phyloP scores from a whole-genome alignment of 495 filamentous ascomycete genomes.

The Aspergillus hancockii region DNA sequence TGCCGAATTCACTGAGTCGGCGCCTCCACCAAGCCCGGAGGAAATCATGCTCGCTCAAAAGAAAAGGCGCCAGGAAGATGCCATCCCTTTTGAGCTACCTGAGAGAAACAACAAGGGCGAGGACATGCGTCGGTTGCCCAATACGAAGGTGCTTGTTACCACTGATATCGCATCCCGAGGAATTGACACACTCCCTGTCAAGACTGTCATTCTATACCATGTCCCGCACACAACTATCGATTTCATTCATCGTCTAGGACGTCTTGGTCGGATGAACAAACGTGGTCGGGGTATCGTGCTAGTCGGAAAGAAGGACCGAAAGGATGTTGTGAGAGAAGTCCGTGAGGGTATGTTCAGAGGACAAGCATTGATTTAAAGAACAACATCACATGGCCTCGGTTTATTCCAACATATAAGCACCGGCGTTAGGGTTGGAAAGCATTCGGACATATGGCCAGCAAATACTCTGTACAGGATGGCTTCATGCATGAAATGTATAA shows the following conservation, averaged over 20 bases:
- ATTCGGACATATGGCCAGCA: neutral
- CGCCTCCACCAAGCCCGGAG: conserved; percentile 43
- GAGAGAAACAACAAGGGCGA: conserved; percentile 17
- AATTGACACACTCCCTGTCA: conserved; percentile 90
- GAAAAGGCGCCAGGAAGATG: conserved; percentile 29
- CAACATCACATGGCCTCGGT: neutral
- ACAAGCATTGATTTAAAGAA: conserved; percentile 71
- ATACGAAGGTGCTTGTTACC: conserved; percentile 87
- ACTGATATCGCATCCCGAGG: conserved; percentile 91
- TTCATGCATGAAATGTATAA: conserved; percentile 7
- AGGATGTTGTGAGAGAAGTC: conserved; percentile 89
- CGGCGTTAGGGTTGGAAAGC: conserved; percentile 12
- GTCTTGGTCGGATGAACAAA: conserved; percentile 89
- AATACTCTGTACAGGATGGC: neutral
- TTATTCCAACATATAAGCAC: conserved; percentile 3
- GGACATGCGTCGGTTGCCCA: conserved; percentile 47
- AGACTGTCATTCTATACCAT: conserved; percentile 90
- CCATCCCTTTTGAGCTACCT: conserved; percentile 36
- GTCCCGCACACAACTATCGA: conserved; percentile 95
- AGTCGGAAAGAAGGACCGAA: conserved; percentile 84
- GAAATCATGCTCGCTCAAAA: conserved; percentile 39
- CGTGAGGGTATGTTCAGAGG: conserved; percentile 93
- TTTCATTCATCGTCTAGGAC: conserved; percentile 92
- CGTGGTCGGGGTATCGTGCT: conserved; percentile 87
- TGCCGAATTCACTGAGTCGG: conserved; percentile 68